A percentile compares a stretch with the other conserved stretches of the same genome.
These are phyloP conservation scores for Strobilomyces dryophilus DNA, from an alignment of 768 basidiomycete species.

Conservation along the genomic window DNA sequence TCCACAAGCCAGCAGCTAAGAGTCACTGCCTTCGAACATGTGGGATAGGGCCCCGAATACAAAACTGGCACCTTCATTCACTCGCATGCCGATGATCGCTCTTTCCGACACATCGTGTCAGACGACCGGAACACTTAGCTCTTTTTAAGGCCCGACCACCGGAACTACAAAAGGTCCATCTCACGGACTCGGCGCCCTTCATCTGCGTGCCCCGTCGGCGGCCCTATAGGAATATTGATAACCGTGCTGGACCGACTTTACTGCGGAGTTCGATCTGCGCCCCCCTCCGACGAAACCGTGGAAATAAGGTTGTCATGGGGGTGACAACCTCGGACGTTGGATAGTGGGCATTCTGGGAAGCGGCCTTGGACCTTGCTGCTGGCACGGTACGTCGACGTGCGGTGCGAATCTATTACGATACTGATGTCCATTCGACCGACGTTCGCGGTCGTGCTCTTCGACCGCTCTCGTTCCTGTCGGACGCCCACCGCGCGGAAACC, in stretches of 20 bases:
- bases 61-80: background rate
- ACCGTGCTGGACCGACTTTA: background rate
- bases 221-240: background rate
- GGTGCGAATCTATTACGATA: slow-evolving; percentile 4
- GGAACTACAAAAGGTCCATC: background rate
- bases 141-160: background rate
- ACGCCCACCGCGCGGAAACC: background rate
- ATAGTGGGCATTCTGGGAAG: background rate
- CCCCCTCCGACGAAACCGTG: slow-evolving; percentile 4
- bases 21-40: background rate
- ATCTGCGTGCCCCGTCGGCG: background rate
- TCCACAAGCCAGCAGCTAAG: background rate
- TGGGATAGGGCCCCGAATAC: background rate
- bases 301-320: background rate
- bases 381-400: slow-evolving; percentile 3
- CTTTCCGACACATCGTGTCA: background rate
- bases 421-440: background rate
- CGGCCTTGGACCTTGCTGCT: background rate
- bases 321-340: background rate
- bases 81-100: background rate
- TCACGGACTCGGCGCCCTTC: background rate
- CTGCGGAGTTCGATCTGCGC: background rate
- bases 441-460: background rate
- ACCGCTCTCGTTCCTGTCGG: background rate
- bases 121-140: background rate